A percentile compares a stretch with the other conserved stretches of the same genome.
phyloP scores from a whole-genome alignment of 208 protist species.

The Trichomonas gallinae region DNA sequence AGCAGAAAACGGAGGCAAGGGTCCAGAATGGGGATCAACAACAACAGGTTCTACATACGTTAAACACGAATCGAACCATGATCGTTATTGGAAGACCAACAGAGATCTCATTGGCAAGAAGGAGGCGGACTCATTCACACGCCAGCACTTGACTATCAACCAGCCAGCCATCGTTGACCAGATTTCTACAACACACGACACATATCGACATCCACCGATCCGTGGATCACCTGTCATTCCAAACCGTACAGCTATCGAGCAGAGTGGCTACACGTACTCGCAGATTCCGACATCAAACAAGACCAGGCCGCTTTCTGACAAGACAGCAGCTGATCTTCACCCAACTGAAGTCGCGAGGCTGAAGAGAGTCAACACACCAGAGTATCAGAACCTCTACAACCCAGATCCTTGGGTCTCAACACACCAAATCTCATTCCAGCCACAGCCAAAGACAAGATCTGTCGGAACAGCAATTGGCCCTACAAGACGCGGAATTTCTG shows the following conservation, averaged over 20 bases:
- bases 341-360: background rate
- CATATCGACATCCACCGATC: background rate
- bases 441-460: background rate
- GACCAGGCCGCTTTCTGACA: background rate
- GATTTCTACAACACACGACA: background rate
- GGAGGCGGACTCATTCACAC: background rate
- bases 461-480: background rate
- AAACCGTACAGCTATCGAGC: background rate
- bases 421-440: background rate
- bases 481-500: background rate
- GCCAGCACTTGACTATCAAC: background rate
- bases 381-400: background rate
- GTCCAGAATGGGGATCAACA: conserved; percentile 5
- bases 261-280: background rate
- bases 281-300: background rate
- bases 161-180: background rate
- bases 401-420: background rate
- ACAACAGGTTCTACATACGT: background rate
- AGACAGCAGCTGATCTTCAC: background rate
- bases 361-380: background rate
- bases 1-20: background rate
- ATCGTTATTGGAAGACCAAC: background rate
- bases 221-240: background rate
- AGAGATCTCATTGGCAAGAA: background rate
- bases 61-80: background rate